Evolutionary conservation across 2,329 filamentous ascomycete species (phyloP), one percentile per base, ranked within the genome.

Genomic region (Ascochyta rabiei): DNA sequence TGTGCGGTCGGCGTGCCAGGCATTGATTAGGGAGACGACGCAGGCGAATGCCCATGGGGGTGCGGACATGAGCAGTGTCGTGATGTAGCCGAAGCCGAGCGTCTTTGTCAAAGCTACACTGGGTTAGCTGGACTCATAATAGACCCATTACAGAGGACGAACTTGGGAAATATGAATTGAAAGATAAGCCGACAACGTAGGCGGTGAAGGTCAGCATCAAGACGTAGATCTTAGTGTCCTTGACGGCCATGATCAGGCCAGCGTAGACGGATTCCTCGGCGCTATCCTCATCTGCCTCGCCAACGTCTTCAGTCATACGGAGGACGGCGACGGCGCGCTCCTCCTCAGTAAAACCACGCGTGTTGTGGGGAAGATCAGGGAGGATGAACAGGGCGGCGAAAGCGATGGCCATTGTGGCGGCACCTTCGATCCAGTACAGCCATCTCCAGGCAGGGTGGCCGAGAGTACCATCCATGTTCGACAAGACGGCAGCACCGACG

Each of bases 121-220:
- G 16, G 15, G 31, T 34, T 34, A 34, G 31, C 31, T 34, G 31
- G 31, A 34, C 31, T 34, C 31, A 34, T 0, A 16, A 34, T 34
- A 16, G 31, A n/a, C 4, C 31, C 4, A 16, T 7, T 6, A n/a
- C 4, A 9, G 15, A 34, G 15, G 5, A n/a, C 12, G 21, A 34
- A 5, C 34, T 46, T 1, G 71, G 70, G 65, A 74, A 73, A 58
- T 72, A 73, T 10, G 70, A 68, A 46, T 74, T 74, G 63, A 73
- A 74, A 0, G 58, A 63, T 1, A 73, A 69, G 2, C 84, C 84
- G 6, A 86, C 78, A 7, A 86, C 83, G 57, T 86, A 86, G 3
- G 84, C 82, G 3, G 82, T 84, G 53, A 86, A 82, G 1, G 83
- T 84, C 6, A 87, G 50, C 80, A 86, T 86, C 82, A 87, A 83